Percentiles rank a stretch among this genome's conserved stretches.
These are phyloP conservation scores for Cantharellus anzutake DNA, from an alignment of 768 basidiomycete genomes.

Conservation along the genomic window DNA sequence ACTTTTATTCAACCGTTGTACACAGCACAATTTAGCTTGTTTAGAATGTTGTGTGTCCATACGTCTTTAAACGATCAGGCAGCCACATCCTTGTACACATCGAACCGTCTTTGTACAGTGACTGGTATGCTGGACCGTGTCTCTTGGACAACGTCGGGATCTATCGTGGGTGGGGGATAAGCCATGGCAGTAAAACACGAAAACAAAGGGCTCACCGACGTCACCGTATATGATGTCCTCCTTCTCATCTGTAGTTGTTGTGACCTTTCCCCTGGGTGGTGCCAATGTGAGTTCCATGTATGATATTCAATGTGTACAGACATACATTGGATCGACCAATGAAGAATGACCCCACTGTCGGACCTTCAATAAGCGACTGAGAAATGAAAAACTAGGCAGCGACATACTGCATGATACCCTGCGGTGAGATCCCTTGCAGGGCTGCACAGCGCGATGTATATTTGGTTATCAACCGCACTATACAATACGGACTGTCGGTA, in stretches of 20 bases:
- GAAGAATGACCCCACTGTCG: slow-evolving; percentile 75
- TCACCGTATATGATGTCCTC: slow-evolving; percentile 65
- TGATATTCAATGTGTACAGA: slow-evolving; percentile 5
- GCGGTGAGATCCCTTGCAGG: slow-evolving; percentile 73
- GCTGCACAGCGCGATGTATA: slow-evolving; percentile 92
- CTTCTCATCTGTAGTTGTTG: slow-evolving; percentile 53
- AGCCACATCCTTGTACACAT: slow-evolving; percentile 66
- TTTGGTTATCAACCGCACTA: slow-evolving; percentile 90
- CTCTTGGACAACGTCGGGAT: slow-evolving; percentile 39
- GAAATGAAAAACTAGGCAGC: not conserved
- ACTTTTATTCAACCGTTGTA: no score
- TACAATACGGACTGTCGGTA: not conserved
- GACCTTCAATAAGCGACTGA: not conserved
- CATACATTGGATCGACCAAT: slow-evolving; percentile 79
- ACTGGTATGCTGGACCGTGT: slow-evolving; percentile 78
- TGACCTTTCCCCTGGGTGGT: slow-evolving; percentile 42
- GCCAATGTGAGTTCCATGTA: not conserved
- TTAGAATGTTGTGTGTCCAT: not conserved
- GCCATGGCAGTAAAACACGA: slow-evolving; percentile 8
- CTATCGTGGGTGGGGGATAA: slow-evolving; percentile 17
- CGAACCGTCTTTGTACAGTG: slow-evolving; percentile 78
- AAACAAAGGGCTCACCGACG: slow-evolving; percentile 41
- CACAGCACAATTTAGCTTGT: no score
- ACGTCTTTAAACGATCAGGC: not conserved
- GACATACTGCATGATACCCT: slow-evolving; percentile 62